phyloP scores from a whole-genome alignment of 2,329 filamentous ascomycete genomes.

The Aspergillus udagawae region DNA sequence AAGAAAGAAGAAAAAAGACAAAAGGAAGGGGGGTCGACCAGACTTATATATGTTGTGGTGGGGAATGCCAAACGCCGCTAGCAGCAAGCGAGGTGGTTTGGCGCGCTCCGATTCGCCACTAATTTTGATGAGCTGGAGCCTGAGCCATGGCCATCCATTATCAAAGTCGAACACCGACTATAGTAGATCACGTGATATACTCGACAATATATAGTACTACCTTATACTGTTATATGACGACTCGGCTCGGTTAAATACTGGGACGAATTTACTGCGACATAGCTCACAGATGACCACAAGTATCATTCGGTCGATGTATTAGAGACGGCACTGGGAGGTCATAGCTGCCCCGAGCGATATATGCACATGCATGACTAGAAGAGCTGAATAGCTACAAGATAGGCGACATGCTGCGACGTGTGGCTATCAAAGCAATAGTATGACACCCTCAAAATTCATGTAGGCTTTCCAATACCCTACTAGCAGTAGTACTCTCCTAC shows the following conservation, averaged over 20 bases:
- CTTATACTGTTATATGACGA: no score
- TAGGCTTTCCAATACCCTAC: neutral
- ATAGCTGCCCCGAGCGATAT: neutral
- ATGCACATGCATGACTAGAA: neutral
- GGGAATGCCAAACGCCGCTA: conserved; percentile 9
- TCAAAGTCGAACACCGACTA: neutral
- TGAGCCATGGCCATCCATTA: no score
- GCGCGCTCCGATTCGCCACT: conserved; percentile 5
- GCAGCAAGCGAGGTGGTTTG: conserved; percentile 13
- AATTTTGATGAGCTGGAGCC: neutral
- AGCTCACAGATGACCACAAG: no score
- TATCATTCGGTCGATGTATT: neutral
- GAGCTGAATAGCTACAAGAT: neutral
- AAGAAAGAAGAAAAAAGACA: conserved; percentile 34
- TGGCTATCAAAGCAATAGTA: neutral
- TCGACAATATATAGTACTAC: neutral
- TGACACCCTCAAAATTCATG: neutral
- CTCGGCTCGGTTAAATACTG: no score
- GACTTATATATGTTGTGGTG: conserved; percentile 14
- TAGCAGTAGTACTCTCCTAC: conserved; percentile 12
- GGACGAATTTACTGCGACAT: no score
- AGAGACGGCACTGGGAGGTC: neutral
- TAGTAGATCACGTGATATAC: neutral
- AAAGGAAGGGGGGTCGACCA: conserved; percentile 14
- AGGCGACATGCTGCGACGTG: neutral